phyloP scores from a whole-genome alignment of 129 eudicot genomes.

The Tagetes patula region DNA sequence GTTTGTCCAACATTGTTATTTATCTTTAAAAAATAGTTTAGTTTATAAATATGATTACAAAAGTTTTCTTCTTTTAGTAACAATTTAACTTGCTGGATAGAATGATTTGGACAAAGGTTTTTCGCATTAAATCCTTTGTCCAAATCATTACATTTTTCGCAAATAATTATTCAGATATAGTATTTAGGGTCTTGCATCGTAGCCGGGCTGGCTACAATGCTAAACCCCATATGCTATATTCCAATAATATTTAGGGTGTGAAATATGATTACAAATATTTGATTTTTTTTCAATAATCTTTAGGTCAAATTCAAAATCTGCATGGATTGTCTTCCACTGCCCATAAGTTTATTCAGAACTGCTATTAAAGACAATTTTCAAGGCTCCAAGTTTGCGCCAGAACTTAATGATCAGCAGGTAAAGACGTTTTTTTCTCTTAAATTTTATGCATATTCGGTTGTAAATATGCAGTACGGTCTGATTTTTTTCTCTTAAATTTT shows the following conservation, averaged over 20 bases:
- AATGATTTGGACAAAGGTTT: not conserved
- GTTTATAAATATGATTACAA: not conserved
- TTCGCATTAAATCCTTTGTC: not conserved
- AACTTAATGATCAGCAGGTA: slow-evolving; percentile 63
- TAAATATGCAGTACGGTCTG: not conserved
- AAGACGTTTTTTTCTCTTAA: slow-evolving; percentile 8
- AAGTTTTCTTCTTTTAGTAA: not conserved
- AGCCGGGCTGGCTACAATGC: no score
- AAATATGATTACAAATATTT: not conserved
- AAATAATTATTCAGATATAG: not conserved
- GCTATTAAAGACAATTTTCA: slow-evolving; percentile 50
- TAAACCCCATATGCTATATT: no score
- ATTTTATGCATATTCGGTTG: no score
- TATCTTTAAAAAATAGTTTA: not conserved
- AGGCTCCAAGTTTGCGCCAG: slow-evolving; percentile 55
- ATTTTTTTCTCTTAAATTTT: no score
- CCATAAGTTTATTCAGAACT: slow-evolving; percentile 41
- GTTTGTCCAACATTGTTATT: not conserved
- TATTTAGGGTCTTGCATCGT: no score
- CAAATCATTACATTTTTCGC: not conserved
- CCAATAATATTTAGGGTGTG: no score
- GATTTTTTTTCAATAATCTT: not conserved
- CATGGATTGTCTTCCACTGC: slow-evolving; percentile 71
- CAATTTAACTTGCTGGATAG: not conserved
- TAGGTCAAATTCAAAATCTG: slow-evolving; percentile 65